Conservation (phyloP, 2,329 filamentous ascomycete species). For the Didymella segeticola region DNA sequence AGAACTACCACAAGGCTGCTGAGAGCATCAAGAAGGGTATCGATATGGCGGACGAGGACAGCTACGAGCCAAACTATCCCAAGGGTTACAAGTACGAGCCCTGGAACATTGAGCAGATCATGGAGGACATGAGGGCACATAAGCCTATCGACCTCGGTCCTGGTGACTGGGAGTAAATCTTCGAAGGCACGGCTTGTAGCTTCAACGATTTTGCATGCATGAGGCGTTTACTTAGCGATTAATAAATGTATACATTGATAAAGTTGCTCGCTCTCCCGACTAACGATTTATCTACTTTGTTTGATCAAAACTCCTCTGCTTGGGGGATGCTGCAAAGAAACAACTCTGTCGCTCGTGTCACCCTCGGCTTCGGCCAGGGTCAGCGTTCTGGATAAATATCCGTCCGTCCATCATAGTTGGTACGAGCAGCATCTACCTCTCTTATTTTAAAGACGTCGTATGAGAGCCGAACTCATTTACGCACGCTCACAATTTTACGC, state of each 20-base stretch:
- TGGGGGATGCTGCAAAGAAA: no score
- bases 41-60: slow-evolving; percentile 51
- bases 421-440: background rate
- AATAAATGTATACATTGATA: background rate
- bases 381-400: no score
- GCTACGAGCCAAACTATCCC: slow-evolving; percentile 55
- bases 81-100: slow-evolving; percentile 51
- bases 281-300: background rate
- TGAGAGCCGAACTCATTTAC: background rate
- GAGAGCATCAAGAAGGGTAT: slow-evolving; percentile 52
- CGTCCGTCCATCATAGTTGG: no score
- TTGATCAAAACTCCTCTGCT: background rate
- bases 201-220: background rate
- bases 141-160: slow-evolving; percentile 43
- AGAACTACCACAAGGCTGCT: slow-evolving; percentile 52
- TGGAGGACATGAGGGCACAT: slow-evolving; percentile 48
- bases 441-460: background rate
- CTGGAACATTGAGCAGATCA: slow-evolving; percentile 53
- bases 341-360: no score
- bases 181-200: background rate
- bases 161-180: slow-evolving; percentile 45
- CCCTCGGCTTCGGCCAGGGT: no score
- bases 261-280: background rate
- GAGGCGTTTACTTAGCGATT: slow-evolving; percentile 9
- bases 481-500: background rate